Base-by-base conservation (phyloP, 805 yeast species). In the Yarrowia deformans region DNA sequence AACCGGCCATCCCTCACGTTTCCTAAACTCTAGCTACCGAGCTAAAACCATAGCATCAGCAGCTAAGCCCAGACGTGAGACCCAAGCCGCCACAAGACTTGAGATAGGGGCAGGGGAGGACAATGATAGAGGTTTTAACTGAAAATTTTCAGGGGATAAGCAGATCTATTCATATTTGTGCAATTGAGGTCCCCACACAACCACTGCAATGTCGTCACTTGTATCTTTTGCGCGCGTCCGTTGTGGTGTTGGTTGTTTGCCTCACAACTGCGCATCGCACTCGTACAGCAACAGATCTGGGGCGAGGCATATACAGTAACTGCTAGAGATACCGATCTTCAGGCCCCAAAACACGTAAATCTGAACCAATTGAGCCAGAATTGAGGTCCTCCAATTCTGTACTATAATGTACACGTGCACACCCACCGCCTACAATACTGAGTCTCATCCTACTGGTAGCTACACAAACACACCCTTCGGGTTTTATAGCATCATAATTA, bases 401-500 rank as follows among this genome's bases (percentile, higher is more conserved):
- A 19, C 46, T 43, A n/a, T 12, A n/a, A 12, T 12, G 2, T 46
- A 19, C 32, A 49, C 52, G 52, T 52, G 40, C 18, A 18, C 40
- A n/a, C 29, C 8, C 12, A 16, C 23, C 13, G 14, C 2, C 39
- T 34, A 34, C 37, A 34, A 7, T 23, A 23, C 29, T 23, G 29
- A 23, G 29, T 23, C 29, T 23, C 16, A 3, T n/a, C 12, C 37
- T 32, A 49, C 54, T 4, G 6, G 16, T 18, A 40, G 13, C 45
- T 40, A 40, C 23, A 43, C 23, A n/a, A 42, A 34, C 18, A 4
- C 42, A 35, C 42, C 23, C 40, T 35, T 18, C 32, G 52, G 52
- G 52, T 34, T 18, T 60, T 60, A 60, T 7, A 60, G 66, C 52
- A 60, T 60, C 66, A 45, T 45, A 34, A 60, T 60, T 43, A 60